These are phyloP conservation scores for Bipolaris cookei DNA, from an alignment of 2,329 filamentous ascomycete species.

Conservation along the genomic window DNA sequence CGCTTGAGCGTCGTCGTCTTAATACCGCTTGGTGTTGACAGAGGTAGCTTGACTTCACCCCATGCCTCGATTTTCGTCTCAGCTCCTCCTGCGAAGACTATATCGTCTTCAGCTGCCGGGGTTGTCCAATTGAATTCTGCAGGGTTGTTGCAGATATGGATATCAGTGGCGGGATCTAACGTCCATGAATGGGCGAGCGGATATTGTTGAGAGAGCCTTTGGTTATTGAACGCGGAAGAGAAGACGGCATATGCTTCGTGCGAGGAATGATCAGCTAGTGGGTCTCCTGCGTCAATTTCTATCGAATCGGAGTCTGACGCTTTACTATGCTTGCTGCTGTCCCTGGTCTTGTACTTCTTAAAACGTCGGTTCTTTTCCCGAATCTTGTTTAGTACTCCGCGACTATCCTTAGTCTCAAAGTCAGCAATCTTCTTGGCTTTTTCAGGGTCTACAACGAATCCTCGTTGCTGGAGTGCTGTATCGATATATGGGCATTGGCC, in stretches of 20 bases:
- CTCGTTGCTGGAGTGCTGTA: constrained; percentile 1
- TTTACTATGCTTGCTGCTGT: neutral
- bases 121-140: neutral
- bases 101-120: neutral
- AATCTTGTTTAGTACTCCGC: neutral
- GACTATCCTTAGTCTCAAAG: neutral
- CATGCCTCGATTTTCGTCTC: neutral
- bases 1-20: neutral
- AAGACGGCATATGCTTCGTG: constrained; percentile 11
- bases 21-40: neutral
- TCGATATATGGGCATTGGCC: constrained; percentile 20
- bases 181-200: neutral
- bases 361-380: constrained; percentile 6
- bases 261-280: neutral
- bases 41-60: neutral
- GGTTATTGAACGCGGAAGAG: constrained; percentile 7
- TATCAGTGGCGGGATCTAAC: neutral
- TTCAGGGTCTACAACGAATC: constrained; percentile 21
- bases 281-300: constrained; percentile 12
- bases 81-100: neutral
- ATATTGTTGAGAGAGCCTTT: neutral
- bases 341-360: constrained; percentile 5
- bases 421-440: constrained; percentile 19
- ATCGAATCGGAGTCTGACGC: constrained; percentile 10
- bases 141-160: neutral